Base-by-base conservation (phyloP, 1,139 yeast species). In the Debaryomyces udenii region DNA sequence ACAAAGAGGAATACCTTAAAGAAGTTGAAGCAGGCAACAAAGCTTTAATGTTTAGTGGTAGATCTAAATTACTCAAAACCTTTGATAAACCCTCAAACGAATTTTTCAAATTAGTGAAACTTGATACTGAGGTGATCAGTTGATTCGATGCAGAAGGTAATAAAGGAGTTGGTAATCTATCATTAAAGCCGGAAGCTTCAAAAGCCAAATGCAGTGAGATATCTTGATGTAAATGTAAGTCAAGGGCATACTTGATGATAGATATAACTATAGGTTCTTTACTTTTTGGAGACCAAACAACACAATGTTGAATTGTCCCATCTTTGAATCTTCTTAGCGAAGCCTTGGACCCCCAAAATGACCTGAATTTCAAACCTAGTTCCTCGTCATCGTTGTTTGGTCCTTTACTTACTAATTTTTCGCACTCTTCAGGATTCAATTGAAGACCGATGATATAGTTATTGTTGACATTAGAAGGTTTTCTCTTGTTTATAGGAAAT, bases 271-370 rank as follows among this genome's bases (percentile, higher is more conserved):
- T 73, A 2, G 94, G 86, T 42, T 81, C 84, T 31, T 73, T 68
- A 22, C 76, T 66, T n/a, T 79, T 72, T 2, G 74, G 61, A 6
- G 76, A 69, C 98, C 98, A 93, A 26, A 89, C 84, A 40, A 93
- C 95, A 62, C 96, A 86, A 62, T 93, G 94, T 48, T 81, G 83
- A 47, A 94, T 89, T 3, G 84, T 72, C 24, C 98, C 98, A 61
- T 91, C 96, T 58, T 83, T 85, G 66, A 91, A 94, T 59, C 95
- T 79, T 68, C 99, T 81, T 45, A 93, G 72, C 11, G 95, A 89
- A 0, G 96, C 83, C 52, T 80, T 83, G 10, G 77, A 59, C 3
- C 98, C 98, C 99, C 99, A 94, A 58, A 93, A 91, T 4, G 80
- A 70, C 51, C 88, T 79, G 67, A 94, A 93, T 41, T 76, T 73